phyloP scores from a whole-genome alignment of 176 grass and related monocot species.

The Musa itinerans region DNA sequence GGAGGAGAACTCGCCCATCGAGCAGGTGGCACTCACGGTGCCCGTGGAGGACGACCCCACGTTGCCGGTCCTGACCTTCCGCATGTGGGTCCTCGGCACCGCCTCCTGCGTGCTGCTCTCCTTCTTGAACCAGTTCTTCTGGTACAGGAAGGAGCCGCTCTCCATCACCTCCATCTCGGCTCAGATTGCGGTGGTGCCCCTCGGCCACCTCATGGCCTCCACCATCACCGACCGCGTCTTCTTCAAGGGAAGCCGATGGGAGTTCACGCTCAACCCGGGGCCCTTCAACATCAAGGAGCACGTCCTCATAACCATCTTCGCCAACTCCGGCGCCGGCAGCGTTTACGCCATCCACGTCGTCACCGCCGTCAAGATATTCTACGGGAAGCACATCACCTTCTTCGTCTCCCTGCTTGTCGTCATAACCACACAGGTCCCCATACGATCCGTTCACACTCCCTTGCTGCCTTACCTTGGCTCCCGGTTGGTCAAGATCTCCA shows the following conservation, averaged over 20 bases:
- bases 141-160: conserved; percentile 92
- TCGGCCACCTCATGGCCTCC: conserved; percentile 63
- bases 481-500: background rate
- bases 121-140: conserved; percentile 94
- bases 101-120: conserved; percentile 68
- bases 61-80: conserved; percentile 68
- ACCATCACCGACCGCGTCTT: conserved; percentile 24
- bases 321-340: conserved; percentile 86
- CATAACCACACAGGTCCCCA: conserved; percentile 62
- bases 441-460: too few species aligned
- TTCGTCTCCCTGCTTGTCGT: conserved; percentile 84
- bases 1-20: conserved; percentile 79
- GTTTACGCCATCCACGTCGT: conserved; percentile 83
- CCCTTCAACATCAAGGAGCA: conserved; percentile 97
- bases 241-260: conserved; percentile 36
- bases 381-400: conserved; percentile 70
- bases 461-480: too few species aligned
- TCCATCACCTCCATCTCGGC: conserved; percentile 84
- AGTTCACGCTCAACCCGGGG: conserved; percentile 77
- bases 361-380: conserved; percentile 83
- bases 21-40: conserved; percentile 92
- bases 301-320: conserved; percentile 92
- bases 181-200: conserved; percentile 84
- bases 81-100: conserved; percentile 89
- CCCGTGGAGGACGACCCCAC: conserved; percentile 54